These are phyloP conservation scores for Gryganskiella cystojenkinii DNA, from an alignment of 192 early-diverging fungal species.

Conservation along the genomic window DNA sequence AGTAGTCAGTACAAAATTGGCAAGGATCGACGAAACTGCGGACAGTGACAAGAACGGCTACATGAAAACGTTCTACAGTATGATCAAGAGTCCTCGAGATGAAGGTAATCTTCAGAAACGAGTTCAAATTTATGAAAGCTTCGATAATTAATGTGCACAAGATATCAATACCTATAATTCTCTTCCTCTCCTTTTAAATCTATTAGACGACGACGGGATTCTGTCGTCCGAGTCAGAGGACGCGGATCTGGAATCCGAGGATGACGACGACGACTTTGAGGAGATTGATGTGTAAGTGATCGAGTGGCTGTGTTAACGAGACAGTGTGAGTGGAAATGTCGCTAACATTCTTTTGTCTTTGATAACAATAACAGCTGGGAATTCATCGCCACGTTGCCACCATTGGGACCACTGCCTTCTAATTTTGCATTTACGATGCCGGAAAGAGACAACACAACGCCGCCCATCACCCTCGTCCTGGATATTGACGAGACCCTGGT, in stretches of 20 bases:
- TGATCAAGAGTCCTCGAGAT: slow-evolving; percentile 40
- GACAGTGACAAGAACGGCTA: slow-evolving; percentile 33
- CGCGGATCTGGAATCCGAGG: slow-evolving; percentile 48
- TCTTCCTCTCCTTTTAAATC: background rate
- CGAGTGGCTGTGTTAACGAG: background rate
- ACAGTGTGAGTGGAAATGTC: background rate
- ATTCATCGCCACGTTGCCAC: slow-evolving; percentile 71
- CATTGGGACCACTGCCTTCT: slow-evolving; percentile 64
- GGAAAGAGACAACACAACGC: slow-evolving; percentile 67
- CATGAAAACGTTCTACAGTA: slow-evolving; percentile 49
- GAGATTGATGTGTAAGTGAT: slow-evolving; percentile 50
- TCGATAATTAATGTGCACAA: background rate
- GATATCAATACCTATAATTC: background rate
- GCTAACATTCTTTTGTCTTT: background rate
- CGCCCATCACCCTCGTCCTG: slow-evolving; percentile 73
- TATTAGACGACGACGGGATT: slow-evolving; percentile 46
- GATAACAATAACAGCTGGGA: slow-evolving; percentile 27
- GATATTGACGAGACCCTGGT: slow-evolving; percentile 80
- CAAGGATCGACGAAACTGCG: slow-evolving; percentile 41
- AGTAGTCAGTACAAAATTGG: slow-evolving; percentile 47
- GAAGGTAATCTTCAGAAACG: slow-evolving; percentile 23
- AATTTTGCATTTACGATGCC: slow-evolving; percentile 66
- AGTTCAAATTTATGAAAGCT: background rate
- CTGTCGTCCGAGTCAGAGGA: slow-evolving; percentile 50
- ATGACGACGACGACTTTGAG: slow-evolving; percentile 52